Evolutionary conservation across 192 early-diverging fungal species (phyloP), one percentile per base, ranked within the genome.

Genomic region (Entomortierella beljakovae): DNA sequence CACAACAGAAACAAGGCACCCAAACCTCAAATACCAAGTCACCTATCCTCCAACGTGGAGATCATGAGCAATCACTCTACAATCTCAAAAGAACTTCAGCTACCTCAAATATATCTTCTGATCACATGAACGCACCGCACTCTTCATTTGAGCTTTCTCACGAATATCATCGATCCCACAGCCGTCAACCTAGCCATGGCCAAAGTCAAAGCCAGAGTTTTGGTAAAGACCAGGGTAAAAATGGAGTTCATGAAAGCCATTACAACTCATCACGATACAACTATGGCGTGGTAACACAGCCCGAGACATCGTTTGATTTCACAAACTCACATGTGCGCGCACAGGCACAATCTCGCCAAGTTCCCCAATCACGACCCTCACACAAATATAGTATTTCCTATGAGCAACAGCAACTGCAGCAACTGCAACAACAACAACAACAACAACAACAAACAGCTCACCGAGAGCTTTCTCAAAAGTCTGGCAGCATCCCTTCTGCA

Each of bases 281-380:
- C 48, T 61, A 61, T 32, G 26, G 31, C 51, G 7, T 54, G 34
- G 63, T 34, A 28, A 56, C 63, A 56, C 51, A 65, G 26, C 63
- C 51, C 6, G 63, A 65, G 33, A 40, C 51, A 5, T 40, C 51
- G 29, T 65, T 65, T 54, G 63, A 65, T 31, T 55, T 55, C 37
- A 38, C 56, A 42, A 4, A 40, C 29, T 18, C 65, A 23, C 40
- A 31, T 33, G 18, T 31, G 25, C 54, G 31, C 31, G 18, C 54
- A 53, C 51, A 53, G 25, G 51, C 51, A 26, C 22, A 53, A n/a
- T 34, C 61, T 22, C 48, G 31, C 20, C 34, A 43, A n/a, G 20
- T 23, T 18, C 37, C 57, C 23, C 57, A 68, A 32, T 52, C 46
- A 22, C 57, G 57, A 16, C 52, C 66, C 0, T 32, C 29, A 26